Evolutionary conservation across 345 rosid genomes (phyloP), one percentile per base, ranked within the genome.

Genomic region (Viola odorata): DNA sequence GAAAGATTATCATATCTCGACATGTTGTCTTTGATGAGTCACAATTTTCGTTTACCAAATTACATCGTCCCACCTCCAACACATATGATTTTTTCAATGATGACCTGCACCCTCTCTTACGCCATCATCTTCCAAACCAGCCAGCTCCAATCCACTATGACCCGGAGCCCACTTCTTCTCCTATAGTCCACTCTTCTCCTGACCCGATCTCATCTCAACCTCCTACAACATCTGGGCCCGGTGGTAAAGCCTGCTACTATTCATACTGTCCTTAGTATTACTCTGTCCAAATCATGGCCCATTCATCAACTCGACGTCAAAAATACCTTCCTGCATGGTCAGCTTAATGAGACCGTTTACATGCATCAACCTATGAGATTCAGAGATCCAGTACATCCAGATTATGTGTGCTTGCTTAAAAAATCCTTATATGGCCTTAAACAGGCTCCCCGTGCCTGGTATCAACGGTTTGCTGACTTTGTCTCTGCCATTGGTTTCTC

Each of bases 201-300:
- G 32, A 23, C 32, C 32, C 32, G 32, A 23, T 23, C 32, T 23
- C 32, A 23, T 23, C 32, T 23, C 32, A 1, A 23, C 32, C 32
- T 23, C 32, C 32, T 23, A 23, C 32, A 23, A 23, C 32, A 23
- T 23, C 32, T 23, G 2, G 32, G 32, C 37, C 62, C 36, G 5
- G 39, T 70, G 11, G 0, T 71, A 15, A 71, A 65, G 40, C 45
- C 53, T 36, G 47, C 61, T 39, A 70, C 1, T 8, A 0, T 64
- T 1, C 12, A 15, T 23, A 8, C 54, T 16, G 52, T 59, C 4
- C 55, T 59, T 9, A 42, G 48, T 14, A 8, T 59, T 11, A 42
- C 2, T 7, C 15, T 44, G 13, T 15, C 50, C 3, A 40, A 53
- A 16, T 38, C 39, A 40, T 63, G 58, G 50, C 50, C 49, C 1